Evolutionary conservation across 1,284 basidiomycete species (phyloP).

Genomic region (Chondrostereum purpureum): DNA sequence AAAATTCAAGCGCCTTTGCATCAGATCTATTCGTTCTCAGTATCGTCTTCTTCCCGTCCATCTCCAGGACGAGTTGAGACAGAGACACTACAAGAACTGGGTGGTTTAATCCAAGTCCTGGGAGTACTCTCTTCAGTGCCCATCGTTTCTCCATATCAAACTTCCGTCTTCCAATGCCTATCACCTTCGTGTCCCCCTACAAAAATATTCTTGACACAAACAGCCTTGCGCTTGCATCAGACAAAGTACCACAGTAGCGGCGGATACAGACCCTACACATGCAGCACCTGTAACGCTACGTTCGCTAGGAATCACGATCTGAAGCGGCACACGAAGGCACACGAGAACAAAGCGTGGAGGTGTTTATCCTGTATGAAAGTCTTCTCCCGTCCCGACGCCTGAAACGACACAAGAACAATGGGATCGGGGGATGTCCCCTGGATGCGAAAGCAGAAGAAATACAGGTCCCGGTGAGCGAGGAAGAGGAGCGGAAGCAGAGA

Average conservation of each 20-base stretch:
- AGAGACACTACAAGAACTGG: slow-evolving; percentile 61
- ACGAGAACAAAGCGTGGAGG: slow-evolving; percentile 63
- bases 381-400: slow-evolving; percentile 73
- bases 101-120: slow-evolving; percentile 69
- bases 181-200: slow-evolving; percentile 41
- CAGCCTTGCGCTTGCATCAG: slow-evolving; percentile 61
- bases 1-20: slow-evolving; percentile 63
- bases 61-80: slow-evolving; percentile 35
- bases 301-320: slow-evolving; percentile 73
- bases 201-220: slow-evolving; percentile 61
- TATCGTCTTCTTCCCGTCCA: slow-evolving; percentile 54
- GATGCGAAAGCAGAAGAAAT: slow-evolving; percentile 54
- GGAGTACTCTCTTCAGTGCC: slow-evolving; percentile 69
- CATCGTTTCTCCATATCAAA: slow-evolving; percentile 42
- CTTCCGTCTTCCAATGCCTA: slow-evolving; percentile 70
- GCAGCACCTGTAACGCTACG: slow-evolving; percentile 57
- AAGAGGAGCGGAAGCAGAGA: slow-evolving; percentile 54
- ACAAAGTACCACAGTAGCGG: slow-evolving; percentile 26
- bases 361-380: slow-evolving; percentile 65
- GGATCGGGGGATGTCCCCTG: slow-evolving; percentile 41
- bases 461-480: slow-evolving; percentile 51
- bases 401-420: slow-evolving; percentile 63
- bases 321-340: slow-evolving; percentile 62
- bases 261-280: slow-evolving; percentile 61
- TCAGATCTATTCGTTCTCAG: slow-evolving; percentile 67